Evolutionary conservation across 2,329 filamentous ascomycete species (phyloP).

Genomic region (Colletotrichum liaoningense): DNA sequence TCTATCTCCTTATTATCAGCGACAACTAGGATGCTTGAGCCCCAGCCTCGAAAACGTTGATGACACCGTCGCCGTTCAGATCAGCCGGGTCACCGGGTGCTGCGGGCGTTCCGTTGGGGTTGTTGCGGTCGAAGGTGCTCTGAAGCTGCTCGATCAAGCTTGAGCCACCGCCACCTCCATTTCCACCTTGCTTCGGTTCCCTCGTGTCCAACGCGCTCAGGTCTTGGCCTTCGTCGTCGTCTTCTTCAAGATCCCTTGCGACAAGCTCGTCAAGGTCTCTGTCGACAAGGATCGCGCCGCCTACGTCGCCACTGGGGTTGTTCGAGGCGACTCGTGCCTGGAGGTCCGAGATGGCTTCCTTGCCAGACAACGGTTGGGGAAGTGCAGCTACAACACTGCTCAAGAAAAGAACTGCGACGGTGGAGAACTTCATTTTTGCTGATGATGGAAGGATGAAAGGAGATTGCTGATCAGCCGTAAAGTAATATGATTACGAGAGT

Average conservation of each 20-base stretch:
- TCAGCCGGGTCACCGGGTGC: neutral
- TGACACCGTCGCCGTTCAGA: slow-evolving; percentile 6
- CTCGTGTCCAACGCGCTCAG: neutral
- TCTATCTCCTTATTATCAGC: neutral
- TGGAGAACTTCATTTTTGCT: neutral
- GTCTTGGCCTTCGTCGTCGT: neutral
- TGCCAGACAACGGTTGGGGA: neutral
- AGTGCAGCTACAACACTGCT: neutral
- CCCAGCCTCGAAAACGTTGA: slow-evolving; percentile 39
- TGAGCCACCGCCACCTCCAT: neutral
- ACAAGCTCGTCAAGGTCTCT: neutral
- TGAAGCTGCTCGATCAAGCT: slow-evolving; percentile 18
- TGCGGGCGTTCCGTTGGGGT: slow-evolving; percentile 7
- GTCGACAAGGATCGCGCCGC: neutral
- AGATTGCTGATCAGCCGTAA: neutral
- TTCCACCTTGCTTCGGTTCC: neutral
- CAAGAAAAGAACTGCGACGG: neutral
- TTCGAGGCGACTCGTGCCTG: neutral
- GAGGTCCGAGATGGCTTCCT: neutral
- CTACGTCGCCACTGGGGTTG: neutral
- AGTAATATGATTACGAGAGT: neutral
- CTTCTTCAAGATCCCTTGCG: neutral
- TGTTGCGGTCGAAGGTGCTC: slow-evolving; percentile 22
- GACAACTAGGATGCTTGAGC: neutral
- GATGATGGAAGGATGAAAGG: neutral